Evolutionary conservation across 164 flowering plant species (phyloP).

Genomic region (Vitis labrusca): DNA sequence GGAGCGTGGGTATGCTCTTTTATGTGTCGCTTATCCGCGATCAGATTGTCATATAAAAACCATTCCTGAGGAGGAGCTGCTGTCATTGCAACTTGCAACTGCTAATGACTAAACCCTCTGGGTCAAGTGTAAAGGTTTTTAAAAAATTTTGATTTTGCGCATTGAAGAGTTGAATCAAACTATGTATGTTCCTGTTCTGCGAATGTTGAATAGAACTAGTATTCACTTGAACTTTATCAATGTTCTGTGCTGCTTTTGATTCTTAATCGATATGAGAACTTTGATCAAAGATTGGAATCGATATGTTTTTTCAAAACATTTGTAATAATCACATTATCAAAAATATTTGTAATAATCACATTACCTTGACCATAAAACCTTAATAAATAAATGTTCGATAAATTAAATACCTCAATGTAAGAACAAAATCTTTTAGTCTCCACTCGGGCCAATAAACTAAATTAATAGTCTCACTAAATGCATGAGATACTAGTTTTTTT

Average conservation of each 20-base stretch:
- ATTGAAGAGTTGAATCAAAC: neutral
- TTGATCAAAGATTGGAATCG: too few relatives aligned
- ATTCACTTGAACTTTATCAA: too few relatives aligned
- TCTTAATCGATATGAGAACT: neutral
- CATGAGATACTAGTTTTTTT: too few relatives aligned
- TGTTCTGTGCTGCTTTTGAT: neutral
- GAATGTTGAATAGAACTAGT: neutral
- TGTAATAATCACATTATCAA: too few relatives aligned
- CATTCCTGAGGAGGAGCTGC: slow-evolving; percentile 91
- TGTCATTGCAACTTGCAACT: slow-evolving; percentile 85
- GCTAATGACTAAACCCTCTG: slow-evolving; percentile 59
- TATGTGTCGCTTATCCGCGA: slow-evolving; percentile 76
- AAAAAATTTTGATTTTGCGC: neutral
- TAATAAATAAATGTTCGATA: too few relatives aligned
- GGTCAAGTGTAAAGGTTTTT: neutral
- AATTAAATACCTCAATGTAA: too few relatives aligned
- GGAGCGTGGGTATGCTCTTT: slow-evolving; percentile 66
- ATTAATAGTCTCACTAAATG: too few relatives aligned
- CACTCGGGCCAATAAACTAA: too few relatives aligned
- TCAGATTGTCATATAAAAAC: slow-evolving; percentile 72
- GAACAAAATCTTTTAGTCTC: too few relatives aligned
- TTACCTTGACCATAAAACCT: too few relatives aligned
- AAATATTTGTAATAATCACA: too few relatives aligned
- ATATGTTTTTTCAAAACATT: too few relatives aligned
- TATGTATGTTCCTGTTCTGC: neutral